A percentile compares a stretch with the other conserved stretches of the same genome.
These are phyloP conservation scores for Phlyctochytrium bullatum DNA, from an alignment of 192 early-diverging fungal genomes.

Conservation along the genomic window DNA sequence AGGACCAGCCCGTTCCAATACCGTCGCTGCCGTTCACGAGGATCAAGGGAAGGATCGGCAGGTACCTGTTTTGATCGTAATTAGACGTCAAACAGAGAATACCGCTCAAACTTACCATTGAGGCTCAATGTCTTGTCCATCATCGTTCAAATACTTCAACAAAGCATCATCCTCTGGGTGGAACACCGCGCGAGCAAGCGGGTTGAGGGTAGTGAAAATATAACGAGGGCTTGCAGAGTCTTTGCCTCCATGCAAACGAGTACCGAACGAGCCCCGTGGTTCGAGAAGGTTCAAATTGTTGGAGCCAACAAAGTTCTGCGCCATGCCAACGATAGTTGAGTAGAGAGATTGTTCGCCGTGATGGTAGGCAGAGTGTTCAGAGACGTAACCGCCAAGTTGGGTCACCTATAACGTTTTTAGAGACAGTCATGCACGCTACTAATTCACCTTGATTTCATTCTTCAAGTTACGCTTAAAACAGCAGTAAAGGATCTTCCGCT, in stretches of 20 bases:
- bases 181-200: conserved; percentile 75
- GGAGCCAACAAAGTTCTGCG: conserved; percentile 92
- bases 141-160: conserved; percentile 81
- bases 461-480: conserved; percentile 80
- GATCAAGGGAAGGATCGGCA: conserved; percentile 92
- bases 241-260: conserved; percentile 83
- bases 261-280: conserved; percentile 91
- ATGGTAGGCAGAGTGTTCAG: conserved; percentile 89
- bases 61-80: conserved; percentile 46
- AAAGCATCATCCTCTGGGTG: conserved; percentile 79
- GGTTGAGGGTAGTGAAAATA: conserved; percentile 75
- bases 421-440: conserved; percentile 23
- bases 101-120: conserved; percentile 71
- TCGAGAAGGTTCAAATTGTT: conserved; percentile 88
- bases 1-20: conserved; percentile 86
- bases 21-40: conserved; percentile 91
- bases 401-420: conserved; percentile 50
- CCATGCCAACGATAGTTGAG: conserved; percentile 87
- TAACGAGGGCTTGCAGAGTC: conserved; percentile 98
- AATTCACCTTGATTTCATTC: conserved; percentile 73
- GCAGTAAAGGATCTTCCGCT: conserved; percentile 90
- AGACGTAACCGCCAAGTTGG: conserved; percentile 83
- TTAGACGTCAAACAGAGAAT: not conserved
- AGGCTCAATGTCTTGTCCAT: conserved; percentile 89
- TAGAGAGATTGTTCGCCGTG: conserved; percentile 87